These are phyloP conservation scores for Dendrothele bispora DNA, from an alignment of 768 basidiomycete species.

Conservation along the genomic window DNA sequence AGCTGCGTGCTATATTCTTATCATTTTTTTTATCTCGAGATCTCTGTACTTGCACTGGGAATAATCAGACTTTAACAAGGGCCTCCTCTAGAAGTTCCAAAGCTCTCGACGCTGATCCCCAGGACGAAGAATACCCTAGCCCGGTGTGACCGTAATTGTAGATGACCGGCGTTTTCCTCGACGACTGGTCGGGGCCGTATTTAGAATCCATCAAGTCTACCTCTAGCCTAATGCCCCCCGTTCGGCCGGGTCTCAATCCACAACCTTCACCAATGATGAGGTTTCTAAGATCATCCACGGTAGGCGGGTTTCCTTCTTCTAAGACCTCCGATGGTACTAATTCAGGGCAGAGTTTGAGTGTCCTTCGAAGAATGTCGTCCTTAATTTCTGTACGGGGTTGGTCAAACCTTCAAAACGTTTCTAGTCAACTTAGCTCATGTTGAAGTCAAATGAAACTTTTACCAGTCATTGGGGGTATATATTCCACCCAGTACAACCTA, in stretches of 20 bases:
- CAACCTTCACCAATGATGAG: constrained; percentile 51
- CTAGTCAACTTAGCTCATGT: constrained; percentile 48
- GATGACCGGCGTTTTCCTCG: constrained; percentile 38
- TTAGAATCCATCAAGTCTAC: constrained; percentile 37
- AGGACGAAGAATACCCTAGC: constrained; percentile 65
- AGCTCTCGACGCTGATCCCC: constrained; percentile 60
- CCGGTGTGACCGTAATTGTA: constrained; percentile 69
- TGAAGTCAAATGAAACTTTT: not conserved
- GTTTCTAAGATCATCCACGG: constrained; percentile 46
- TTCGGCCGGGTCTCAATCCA: constrained; percentile 67
- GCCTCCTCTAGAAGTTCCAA: constrained; percentile 46
- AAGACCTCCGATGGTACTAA: constrained; percentile 57
- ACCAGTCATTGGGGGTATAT: constrained; percentile 4
- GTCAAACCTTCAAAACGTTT: constrained; percentile 58
- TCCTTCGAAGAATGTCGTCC: constrained; percentile 53
- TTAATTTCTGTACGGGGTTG: constrained; percentile 63
- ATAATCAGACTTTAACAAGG: too few species aligned
- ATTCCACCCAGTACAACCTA: constrained; percentile 37
- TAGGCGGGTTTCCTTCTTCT: constrained; percentile 42
- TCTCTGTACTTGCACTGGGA: too few species aligned
- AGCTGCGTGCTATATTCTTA: too few species aligned
- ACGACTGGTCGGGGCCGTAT: constrained; percentile 1
- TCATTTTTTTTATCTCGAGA: too few species aligned
- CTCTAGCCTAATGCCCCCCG: constrained; percentile 67
- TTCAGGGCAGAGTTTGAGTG: constrained; percentile 53